Base-by-base conservation (phyloP, 2,329 filamentous ascomycete species). In the Trichoderma atrobrunneum region DNA sequence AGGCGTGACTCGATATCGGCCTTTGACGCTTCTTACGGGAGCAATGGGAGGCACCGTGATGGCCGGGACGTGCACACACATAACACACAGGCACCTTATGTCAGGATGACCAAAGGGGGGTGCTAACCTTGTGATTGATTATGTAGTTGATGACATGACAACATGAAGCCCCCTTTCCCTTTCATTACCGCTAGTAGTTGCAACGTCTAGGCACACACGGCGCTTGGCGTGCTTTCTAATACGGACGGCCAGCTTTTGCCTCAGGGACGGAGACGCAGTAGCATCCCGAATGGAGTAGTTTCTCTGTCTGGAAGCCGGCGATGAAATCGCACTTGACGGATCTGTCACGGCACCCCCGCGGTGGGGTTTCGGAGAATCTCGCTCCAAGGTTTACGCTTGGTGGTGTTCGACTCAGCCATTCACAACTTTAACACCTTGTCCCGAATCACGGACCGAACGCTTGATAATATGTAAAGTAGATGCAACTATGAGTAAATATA, bases 331-430 rank as follows among this genome's bases (percentile, higher is more conserved):
- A 51, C 26, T 26, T 26, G 3, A 26, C 28, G 51, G 14, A 21
- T 30, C 18, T 14, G 64, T 70, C 21, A 60, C 54, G 32, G 61
- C 56, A 66, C 62, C 72, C 72, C 73, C 66, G 56, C 60, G 71
- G 71, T 56, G 71, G 71, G 71, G 71, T 72, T 65, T 63, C 59
- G 59, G 43, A 64, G 70, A 69, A 59, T 59, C 54, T 51, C 48
- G 54, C 43, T 36, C 28, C 57, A 63, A 62, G 43, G 24, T 36
- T 66, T 60, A 24, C 61, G 34, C 36, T 51, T 54, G 54, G 62
- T 66, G 62, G 66, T 51, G 5, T 51, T 21, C 36, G 43, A 51
- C n/a, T 21, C 43, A 48, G 18, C 43, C 43, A 21, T 39, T 39
- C 36, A 16, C 14, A 39, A 39, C 36, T 39, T 48, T 48, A 48